Conservation (phyloP, 495 filamentous ascomycete species). For the Aspergillus heteromorphus region DNA sequence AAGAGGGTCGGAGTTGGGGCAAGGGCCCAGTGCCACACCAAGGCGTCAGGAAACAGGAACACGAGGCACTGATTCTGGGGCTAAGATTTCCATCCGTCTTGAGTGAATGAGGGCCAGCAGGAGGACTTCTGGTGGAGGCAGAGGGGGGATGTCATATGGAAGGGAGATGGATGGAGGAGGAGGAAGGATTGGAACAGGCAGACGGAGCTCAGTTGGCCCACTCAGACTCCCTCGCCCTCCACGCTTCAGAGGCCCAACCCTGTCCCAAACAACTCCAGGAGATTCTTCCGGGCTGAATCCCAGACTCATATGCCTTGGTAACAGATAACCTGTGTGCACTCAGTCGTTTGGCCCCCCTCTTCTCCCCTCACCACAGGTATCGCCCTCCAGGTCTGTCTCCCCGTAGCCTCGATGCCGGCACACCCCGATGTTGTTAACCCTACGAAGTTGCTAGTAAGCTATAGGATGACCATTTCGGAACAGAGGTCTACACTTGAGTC, state of each 20-base stretch:
- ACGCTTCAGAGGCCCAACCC: background rate
- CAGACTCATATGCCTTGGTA: background rate
- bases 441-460: background rate
- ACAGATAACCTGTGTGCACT: background rate
- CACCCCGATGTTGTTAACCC: background rate
- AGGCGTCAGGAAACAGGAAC: background rate
- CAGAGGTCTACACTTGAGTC: background rate
- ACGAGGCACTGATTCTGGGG: background rate
- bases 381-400: background rate
- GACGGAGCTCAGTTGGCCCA: conserved; percentile 12
- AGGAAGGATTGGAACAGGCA: conserved; percentile 3
- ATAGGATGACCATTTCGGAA: background rate
- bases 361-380: background rate
- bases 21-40: background rate
- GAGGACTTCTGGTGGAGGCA: background rate
- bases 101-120: background rate
- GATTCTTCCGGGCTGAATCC: background rate
- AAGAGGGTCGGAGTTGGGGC: background rate
- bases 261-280: background rate
- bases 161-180: conserved; percentile 3
- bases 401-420: background rate
- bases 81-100: background rate
- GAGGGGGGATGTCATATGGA: background rate
- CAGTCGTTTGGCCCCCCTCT: background rate
- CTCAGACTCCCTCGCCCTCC: conserved; percentile 5